These are phyloP conservation scores for Cenococcum geophilum DNA, from an alignment of 495 filamentous ascomycete species.

Conservation along the genomic window DNA sequence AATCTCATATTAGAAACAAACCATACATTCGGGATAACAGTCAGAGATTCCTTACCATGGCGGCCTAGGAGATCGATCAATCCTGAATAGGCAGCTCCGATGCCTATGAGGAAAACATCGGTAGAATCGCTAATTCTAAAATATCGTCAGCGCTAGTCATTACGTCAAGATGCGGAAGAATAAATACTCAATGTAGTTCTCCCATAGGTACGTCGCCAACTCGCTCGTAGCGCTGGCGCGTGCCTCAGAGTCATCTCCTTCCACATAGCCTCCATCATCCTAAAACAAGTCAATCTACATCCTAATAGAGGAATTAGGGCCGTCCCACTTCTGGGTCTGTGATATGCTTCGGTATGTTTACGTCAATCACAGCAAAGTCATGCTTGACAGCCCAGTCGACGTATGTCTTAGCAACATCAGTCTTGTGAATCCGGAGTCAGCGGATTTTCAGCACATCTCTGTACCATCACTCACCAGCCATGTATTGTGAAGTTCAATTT, in stretches of 20 bases:
- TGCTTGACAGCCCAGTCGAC: conserved; percentile 71
- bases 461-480: conserved; percentile 64
- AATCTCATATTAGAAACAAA: conserved; percentile 11
- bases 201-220: conserved; percentile 84
- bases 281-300: neutral
- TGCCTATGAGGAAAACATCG: conserved; percentile 74
- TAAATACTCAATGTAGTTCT: conserved; percentile 82
- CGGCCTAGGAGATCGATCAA: conserved; percentile 43
- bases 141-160: conserved; percentile 4
- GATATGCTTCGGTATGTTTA: conserved; percentile 75
- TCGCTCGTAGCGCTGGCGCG: conserved; percentile 53
- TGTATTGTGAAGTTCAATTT: conserved; percentile 71
- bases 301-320: conserved; percentile 8
- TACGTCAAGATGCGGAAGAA: neutral
- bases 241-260: conserved; percentile 14
- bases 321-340: conserved; percentile 49
- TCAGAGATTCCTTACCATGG: conserved; percentile 31
- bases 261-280: conserved; percentile 27
- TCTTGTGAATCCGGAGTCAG: conserved; percentile 47
- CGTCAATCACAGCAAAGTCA: conserved; percentile 75
- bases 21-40: neutral
- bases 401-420: conserved; percentile 71
- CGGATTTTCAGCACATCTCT: conserved; percentile 40
- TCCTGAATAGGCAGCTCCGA: conserved; percentile 53
- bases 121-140: conserved; percentile 55